phyloP scores from a whole-genome alignment of 345 rosid species.

The Camelina neglecta region DNA sequence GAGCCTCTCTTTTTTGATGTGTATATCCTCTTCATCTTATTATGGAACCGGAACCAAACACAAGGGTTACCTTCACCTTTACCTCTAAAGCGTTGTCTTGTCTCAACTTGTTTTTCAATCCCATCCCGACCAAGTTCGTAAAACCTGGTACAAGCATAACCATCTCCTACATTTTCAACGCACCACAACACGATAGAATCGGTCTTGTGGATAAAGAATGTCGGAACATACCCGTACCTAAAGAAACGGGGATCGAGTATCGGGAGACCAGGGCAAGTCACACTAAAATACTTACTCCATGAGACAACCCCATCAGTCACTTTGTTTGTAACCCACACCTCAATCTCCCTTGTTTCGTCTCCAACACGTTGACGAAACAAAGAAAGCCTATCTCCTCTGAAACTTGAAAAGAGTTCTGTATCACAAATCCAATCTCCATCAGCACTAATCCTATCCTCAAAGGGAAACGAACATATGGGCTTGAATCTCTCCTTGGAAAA shows the following conservation, averaged over 20 bases:
- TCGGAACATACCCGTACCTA: background rate
- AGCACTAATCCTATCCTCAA: no score
- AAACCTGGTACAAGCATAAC: background rate
- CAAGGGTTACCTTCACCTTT: background rate
- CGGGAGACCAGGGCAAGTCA: background rate
- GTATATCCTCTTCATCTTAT: background rate
- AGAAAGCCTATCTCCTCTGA: no score
- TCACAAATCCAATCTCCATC: no score
- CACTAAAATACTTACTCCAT: constrained; percentile 16
- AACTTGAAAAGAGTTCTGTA: no score
- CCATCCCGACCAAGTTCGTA: constrained; percentile 12
- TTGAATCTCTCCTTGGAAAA: no score
- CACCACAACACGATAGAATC: background rate
- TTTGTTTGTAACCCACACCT: constrained; percentile 9
- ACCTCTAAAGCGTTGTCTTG: background rate
- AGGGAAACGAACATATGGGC: no score
- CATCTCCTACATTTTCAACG: background rate
- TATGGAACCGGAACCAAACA: constrained; percentile 1
- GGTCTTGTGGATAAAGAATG: constrained; percentile 17
- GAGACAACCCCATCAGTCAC: constrained; percentile 13
- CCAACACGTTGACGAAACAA: no score
- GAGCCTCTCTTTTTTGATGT: no score
- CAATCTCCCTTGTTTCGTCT: no score
- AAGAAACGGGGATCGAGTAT: background rate
- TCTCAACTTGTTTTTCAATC: constrained; percentile 27